Percentiles rank a stretch among this genome's conserved stretches.
These are phyloP conservation scores for Ogataea methylovora DNA, from an alignment of 805 yeast genomes.

Conservation along the genomic window DNA sequence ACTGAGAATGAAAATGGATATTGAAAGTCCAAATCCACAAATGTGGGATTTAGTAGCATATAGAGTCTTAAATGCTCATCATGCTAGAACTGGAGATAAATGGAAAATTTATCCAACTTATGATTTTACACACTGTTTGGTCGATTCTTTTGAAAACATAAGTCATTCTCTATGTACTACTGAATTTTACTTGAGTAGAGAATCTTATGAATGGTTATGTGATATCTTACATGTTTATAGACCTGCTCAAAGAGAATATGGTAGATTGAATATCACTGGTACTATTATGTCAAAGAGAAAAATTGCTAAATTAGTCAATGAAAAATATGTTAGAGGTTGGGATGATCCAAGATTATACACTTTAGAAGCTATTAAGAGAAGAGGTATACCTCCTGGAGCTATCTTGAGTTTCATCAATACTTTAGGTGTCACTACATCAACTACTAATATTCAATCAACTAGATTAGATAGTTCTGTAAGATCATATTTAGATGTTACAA, in stretches of 20 bases:
- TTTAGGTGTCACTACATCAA: conserved; percentile 92
- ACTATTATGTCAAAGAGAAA: conserved; percentile 93
- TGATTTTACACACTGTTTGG: conserved; percentile 98
- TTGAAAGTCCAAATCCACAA: conserved; percentile 87
- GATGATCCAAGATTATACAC: conserved; percentile 97
- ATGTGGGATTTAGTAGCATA: conserved; percentile 99
- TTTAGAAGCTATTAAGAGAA: conserved; percentile 86
- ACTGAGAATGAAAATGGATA: conserved; percentile 93
- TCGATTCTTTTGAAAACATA: conserved; percentile 94
- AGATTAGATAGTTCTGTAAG: conserved; percentile 90
- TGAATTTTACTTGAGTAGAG: conserved; percentile 86
- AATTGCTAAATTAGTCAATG: conserved; percentile 86
- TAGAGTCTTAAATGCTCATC: conserved; percentile 85
- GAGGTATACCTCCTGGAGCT: conserved; percentile 99
- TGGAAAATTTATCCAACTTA: conserved; percentile 99
- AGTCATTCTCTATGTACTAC: conserved; percentile 95
- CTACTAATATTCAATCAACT: conserved; percentile 82
- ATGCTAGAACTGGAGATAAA: conserved; percentile 92
- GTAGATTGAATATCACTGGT: conserved; percentile 91
- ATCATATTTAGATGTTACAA: conserved; percentile 77
- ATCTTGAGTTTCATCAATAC: conserved; percentile 88
- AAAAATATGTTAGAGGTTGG: conserved; percentile 85
- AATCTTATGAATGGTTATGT: conserved; percentile 97
- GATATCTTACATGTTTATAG: conserved; percentile 91
- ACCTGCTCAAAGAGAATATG: conserved; percentile 98